Conservation (phyloP, 495 filamentous ascomycete genomes). For the Neurospora sp. region DNA sequence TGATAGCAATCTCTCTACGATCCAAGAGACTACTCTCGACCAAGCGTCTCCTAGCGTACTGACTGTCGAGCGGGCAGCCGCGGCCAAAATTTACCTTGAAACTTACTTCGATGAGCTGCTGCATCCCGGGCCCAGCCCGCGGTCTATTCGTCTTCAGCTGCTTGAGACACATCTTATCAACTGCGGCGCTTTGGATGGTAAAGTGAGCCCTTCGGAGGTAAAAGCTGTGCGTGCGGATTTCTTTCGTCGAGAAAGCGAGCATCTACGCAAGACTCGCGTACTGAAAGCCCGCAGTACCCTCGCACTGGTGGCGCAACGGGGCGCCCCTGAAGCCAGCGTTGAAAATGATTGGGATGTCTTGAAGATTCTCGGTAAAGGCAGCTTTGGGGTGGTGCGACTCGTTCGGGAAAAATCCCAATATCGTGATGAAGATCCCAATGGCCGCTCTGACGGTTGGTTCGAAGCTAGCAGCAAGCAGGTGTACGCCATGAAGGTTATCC, state of each 20-base stretch:
- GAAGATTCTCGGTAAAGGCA: conserved; percentile 86
- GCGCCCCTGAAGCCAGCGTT: conserved; percentile 12
- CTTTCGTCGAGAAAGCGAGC: conserved; percentile 54
- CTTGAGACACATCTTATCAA: conserved; percentile 53
- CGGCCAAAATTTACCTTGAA: conserved; percentile 81
- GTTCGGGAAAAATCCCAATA: conserved; percentile 51
- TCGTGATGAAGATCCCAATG: conserved; percentile 5
- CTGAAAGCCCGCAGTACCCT: conserved; percentile 51
- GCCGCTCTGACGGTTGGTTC: conserved; percentile 10
- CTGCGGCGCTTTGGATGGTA: conserved; percentile 18
- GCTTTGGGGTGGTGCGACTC: conserved; percentile 83
- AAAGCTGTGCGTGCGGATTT: conserved; percentile 46
- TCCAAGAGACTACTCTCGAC: conserved; percentile 30
- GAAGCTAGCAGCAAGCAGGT: conserved; percentile 42
- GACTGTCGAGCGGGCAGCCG: conserved; percentile 67
- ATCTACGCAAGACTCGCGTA: conserved; percentile 63
- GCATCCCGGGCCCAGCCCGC: conserved; percentile 31
- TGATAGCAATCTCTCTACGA: conserved; percentile 28
- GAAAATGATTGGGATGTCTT: conserved; percentile 63
- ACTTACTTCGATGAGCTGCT: conserved; percentile 65
- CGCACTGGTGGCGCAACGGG: conserved; percentile 19
- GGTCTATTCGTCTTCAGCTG: conserved; percentile 54
- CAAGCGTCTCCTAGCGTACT: conserved; percentile 48
- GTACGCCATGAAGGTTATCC: conserved; percentile 94
- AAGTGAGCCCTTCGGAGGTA: conserved; percentile 45